These are phyloP conservation scores for Solidago caesia DNA, from an alignment of 129 eudicot species.

Conservation along the genomic window DNA sequence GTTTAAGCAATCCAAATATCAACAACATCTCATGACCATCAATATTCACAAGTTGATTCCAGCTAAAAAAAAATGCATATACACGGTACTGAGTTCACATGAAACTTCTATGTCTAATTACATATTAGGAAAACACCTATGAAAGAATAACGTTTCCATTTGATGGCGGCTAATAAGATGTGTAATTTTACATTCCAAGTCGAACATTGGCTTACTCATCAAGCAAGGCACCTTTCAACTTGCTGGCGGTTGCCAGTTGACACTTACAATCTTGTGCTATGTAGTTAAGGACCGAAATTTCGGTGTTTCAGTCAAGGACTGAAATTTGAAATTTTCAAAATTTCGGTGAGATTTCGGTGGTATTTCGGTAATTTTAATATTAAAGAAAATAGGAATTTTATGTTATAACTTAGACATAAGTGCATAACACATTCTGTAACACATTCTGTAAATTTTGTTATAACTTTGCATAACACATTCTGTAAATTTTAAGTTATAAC, in stretches of 20 bases:
- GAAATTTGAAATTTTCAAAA: too few relatives aligned
- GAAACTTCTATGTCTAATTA: background rate
- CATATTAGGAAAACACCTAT: background rate
- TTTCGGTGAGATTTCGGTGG: too few relatives aligned
- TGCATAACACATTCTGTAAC: too few relatives aligned
- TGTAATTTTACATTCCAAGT: background rate
- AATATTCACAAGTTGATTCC: background rate
- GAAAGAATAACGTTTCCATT: background rate
- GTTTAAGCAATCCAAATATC: background rate
- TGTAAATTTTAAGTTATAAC: too few relatives aligned
- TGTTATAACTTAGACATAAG: too few relatives aligned
- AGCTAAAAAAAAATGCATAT: background rate
- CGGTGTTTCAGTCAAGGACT: too few relatives aligned
- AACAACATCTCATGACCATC: slow-evolving; percentile 2
- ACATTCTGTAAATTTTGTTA: too few relatives aligned
- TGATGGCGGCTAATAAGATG: too few relatives aligned
- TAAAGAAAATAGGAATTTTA: too few relatives aligned
- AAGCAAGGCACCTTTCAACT: background rate
- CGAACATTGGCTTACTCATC: background rate
- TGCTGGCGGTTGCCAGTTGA: background rate
- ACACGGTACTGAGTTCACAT: background rate
- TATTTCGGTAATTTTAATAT: too few relatives aligned
- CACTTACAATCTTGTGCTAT: background rate
- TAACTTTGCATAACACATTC: too few relatives aligned
- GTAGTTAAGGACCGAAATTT: too few relatives aligned